Evolutionary conservation across 1,284 basidiomycete genomes (phyloP), one percentile per base, ranked within the genome.

Genomic region (Heterobasidion occidentale): DNA sequence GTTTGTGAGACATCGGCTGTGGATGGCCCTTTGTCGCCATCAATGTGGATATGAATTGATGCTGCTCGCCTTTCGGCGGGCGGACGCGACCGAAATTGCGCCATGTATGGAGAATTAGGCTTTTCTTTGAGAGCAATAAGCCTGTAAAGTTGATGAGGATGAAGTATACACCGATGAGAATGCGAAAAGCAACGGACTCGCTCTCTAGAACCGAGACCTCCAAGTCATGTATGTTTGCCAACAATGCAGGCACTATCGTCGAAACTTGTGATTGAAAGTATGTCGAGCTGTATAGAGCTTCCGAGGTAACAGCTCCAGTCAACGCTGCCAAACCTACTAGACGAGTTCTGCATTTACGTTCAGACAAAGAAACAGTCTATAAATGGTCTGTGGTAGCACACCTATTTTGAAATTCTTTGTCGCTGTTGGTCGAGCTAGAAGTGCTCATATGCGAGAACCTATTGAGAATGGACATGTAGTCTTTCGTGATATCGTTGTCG

Each of bases 251-350:
- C 54, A 94, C 76, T 63, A 98, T 83, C 27, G 80, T 74, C 5
- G 79, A 77, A 9, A 88, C 81, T 69, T 97, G 94, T 1, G 76
- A 69, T 47, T 80, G 78, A 69, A 93, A 96, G 58, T 76, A 71
- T n/a, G 83, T 78, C 49, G 90, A 85, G 56, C 86, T 78, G 69
- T 91, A 94, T 19, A 97, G 71, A 1, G 89, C 88, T 66, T 97
- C 93, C 2, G 94, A 96, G 52, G 86, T 88, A 11, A 92, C 77
- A 0, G 90, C 90, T 17, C 87, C 90, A 35, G 84, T 84, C 19
- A 98, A 74, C 2, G 91, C 92, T 38, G 90, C 86, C 9, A 98
- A 78, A 1, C 93, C 95, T 57, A 98, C 85, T 9, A 95, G 76
- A 51, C 93, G 84, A 9, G 87, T 90, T 53, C 93, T 94, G 67